Evolutionary conservation across 2,329 filamentous ascomycete species (phyloP).

Genomic region (Byssoonygena ceratinophila): DNA sequence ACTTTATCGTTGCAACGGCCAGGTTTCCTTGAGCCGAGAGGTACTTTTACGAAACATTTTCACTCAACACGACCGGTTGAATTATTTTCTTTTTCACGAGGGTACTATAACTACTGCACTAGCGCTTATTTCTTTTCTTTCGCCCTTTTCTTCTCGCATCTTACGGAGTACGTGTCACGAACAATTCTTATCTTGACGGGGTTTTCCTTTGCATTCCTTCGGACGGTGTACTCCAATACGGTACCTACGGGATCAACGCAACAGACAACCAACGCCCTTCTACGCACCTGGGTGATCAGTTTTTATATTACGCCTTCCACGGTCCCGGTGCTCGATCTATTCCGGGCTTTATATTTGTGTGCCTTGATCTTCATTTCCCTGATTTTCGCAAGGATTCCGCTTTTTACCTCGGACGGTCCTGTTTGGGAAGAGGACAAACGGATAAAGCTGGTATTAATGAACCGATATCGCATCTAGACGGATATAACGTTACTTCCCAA

Average conservation of each 20-base stretch:
- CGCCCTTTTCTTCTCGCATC: background rate
- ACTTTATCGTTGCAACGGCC: too few relatives aligned
- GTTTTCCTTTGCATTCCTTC: background rate
- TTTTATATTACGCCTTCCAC: background rate
- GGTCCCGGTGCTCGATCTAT: background rate
- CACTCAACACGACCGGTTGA: background rate
- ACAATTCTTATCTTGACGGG: background rate
- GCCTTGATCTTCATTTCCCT: background rate
- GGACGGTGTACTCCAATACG: too few relatives aligned
- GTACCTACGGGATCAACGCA: too few relatives aligned
- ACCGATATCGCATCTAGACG: background rate
- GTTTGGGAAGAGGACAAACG: too few relatives aligned
- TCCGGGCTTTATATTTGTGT: background rate
- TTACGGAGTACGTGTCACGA: constrained; percentile 1
- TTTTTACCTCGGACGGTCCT: too few relatives aligned
- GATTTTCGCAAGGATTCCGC: too few relatives aligned
- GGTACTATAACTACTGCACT: background rate
- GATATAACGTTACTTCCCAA: background rate
- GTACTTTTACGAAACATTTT: too few relatives aligned
- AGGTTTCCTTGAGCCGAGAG: too few relatives aligned
- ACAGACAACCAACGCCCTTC: background rate
- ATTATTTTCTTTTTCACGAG: background rate
- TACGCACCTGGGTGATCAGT: background rate
- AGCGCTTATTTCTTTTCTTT: background rate
- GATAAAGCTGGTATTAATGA: background rate